Evolutionary conservation across 805 yeast genomes (phyloP).

Genomic region (Yarrowia sp.): DNA sequence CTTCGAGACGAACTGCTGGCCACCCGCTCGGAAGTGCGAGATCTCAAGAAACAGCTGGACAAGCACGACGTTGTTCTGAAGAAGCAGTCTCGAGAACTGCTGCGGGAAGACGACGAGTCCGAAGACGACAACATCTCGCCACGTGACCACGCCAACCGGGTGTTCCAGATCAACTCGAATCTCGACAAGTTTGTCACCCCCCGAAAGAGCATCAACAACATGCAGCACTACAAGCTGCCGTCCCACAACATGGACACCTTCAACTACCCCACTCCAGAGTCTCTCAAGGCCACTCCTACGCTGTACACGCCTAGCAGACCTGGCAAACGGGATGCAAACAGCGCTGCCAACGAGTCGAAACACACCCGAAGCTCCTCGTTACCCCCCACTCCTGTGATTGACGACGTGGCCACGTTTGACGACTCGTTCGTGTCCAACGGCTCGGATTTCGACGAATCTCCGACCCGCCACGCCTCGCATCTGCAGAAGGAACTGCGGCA

Average conservation of each 20-base stretch:
- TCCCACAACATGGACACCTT: neutral
- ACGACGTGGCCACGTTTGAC: conserved; percentile 19
- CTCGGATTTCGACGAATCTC: conserved; percentile 25
- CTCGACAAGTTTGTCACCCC: conserved; percentile 15
- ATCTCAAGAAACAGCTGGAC: conserved; percentile 21
- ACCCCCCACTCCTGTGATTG: conserved; percentile 26
- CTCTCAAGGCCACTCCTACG: conserved; percentile 8
- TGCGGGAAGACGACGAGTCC: conserved; percentile 7
- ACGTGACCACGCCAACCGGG: conserved; percentile 6
- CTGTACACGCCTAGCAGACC: conserved; percentile 21
- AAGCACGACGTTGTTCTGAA: conserved; percentile 26
- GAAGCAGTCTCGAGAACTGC: conserved; percentile 12
- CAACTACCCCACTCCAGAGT: conserved; percentile 33
- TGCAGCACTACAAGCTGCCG: neutral
- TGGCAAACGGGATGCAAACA: neutral
- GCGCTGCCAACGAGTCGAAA: neutral
- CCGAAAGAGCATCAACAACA: conserved; percentile 13
- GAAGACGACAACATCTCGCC: conserved; percentile 12
- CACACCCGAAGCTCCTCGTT: conserved; percentile 20
- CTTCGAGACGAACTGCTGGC: conserved; percentile 23
- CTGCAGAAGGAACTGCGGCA: conserved; percentile 34
- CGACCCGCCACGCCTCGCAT: conserved; percentile 17
- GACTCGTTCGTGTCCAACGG: conserved; percentile 7
- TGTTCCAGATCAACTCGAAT: conserved; percentile 9
- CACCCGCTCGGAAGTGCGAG: conserved; percentile 10